Percentiles rank a stretch among this genome's conserved stretches.
Conservation (phyloP, 2,329 filamentous ascomycete species). For the Lasiodiplodia sp. region DNA sequence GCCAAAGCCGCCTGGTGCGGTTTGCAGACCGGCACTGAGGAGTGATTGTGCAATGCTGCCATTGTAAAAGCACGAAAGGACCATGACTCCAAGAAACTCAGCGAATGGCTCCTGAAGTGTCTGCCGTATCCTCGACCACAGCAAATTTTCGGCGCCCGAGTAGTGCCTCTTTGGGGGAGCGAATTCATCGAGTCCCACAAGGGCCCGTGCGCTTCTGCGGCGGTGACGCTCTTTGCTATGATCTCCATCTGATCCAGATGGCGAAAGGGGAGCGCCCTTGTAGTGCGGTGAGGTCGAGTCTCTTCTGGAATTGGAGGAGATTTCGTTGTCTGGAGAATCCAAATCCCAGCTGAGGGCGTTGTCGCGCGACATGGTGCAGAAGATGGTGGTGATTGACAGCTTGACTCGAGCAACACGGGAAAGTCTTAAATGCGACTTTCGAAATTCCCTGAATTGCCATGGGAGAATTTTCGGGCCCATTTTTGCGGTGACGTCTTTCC, state of each 20-base stretch:
- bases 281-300: neutral
- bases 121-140: constrained; percentile 10
- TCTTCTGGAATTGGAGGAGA: neutral
- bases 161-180: neutral
- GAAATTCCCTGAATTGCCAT: neutral
- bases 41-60: constrained; percentile 54
- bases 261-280: neutral
- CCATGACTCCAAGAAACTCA: constrained; percentile 53
- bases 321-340: neutral
- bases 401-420: neutral
- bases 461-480: neutral
- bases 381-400: neutral
- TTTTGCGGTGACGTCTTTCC: neutral
- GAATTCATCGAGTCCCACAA: constrained; percentile 2
- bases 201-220: constrained; percentile 9
- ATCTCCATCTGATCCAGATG: neutral
- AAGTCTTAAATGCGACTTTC: neutral
- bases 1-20: constrained; percentile 51
- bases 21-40: constrained; percentile 45
- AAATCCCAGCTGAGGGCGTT: neutral
- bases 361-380: neutral
- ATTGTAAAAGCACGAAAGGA: constrained; percentile 52
- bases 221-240: neutral
- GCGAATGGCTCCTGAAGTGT: constrained; percentile 52
- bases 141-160: neutral